phyloP scores from a whole-genome alignment of 805 yeast species.

The Candida verbasci region DNA sequence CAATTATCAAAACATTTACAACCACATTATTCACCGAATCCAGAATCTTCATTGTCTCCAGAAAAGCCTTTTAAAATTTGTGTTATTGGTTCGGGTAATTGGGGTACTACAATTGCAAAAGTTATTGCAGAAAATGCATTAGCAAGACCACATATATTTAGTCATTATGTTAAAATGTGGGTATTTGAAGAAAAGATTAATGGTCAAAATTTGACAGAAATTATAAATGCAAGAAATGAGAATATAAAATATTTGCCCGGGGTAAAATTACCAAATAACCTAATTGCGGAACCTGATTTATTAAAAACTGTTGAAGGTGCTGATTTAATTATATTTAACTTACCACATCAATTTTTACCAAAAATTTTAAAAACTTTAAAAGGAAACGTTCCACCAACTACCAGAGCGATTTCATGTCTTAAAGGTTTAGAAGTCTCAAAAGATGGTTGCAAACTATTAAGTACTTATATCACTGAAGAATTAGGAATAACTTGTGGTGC shows the following conservation, averaged over 20 bases:
- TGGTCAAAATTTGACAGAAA: slow-evolving; percentile 39
- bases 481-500: slow-evolving; percentile 44
- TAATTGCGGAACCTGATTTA: slow-evolving; percentile 37
- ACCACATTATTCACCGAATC: slow-evolving; percentile 11
- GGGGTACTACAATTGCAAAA: slow-evolving; percentile 48
- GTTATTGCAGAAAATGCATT: slow-evolving; percentile 40
- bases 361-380: slow-evolving; percentile 34
- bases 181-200: slow-evolving; percentile 39
- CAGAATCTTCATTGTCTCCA: slow-evolving; percentile 13
- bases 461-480: slow-evolving; percentile 39
- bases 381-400: slow-evolving; percentile 33
- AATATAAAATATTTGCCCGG: slow-evolving; percentile 43
- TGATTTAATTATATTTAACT: slow-evolving; percentile 41
- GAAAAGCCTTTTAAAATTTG: slow-evolving; percentile 30
- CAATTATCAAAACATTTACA: slow-evolving; percentile 25
- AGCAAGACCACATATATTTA: slow-evolving; percentile 35
- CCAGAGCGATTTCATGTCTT: slow-evolving; percentile 42
- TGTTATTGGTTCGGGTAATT: slow-evolving; percentile 44
- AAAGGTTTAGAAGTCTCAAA: slow-evolving; percentile 44
- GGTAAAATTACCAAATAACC: slow-evolving; percentile 37
- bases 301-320: slow-evolving; percentile 36
- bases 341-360: slow-evolving; percentile 44
- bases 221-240: slow-evolving; percentile 40
- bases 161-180: slow-evolving; percentile 41
- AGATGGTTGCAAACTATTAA: slow-evolving; percentile 40